phyloP scores from a whole-genome alignment of 192 early-diverging fungal genomes.

The Linnemannia schmuckeri region DNA sequence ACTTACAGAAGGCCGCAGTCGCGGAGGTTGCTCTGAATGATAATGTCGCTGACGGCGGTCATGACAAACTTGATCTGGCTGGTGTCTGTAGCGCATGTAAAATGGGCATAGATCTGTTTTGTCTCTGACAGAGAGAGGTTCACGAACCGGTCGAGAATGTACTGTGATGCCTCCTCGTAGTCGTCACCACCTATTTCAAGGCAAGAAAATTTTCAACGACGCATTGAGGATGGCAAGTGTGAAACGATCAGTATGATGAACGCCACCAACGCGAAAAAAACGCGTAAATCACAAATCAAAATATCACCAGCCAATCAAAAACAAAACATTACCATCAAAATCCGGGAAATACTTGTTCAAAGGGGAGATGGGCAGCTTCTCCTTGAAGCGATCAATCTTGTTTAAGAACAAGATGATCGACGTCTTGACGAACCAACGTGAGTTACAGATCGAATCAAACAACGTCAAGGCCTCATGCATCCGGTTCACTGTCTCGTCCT shows the following conservation, averaged over 20 bases:
- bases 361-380: slow-evolving; percentile 89
- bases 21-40: slow-evolving; percentile 85
- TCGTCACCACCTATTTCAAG: slow-evolving; percentile 60
- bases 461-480: slow-evolving; percentile 97
- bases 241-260: not conserved
- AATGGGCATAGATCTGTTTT: slow-evolving; percentile 88
- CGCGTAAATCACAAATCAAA: not conserved
- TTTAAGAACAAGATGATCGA: slow-evolving; percentile 99
- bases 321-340: slow-evolving; percentile 63
- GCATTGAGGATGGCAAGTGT: too few relatives aligned
- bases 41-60: slow-evolving; percentile 88
- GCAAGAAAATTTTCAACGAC: not conserved
- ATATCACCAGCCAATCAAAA: not conserved
- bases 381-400: slow-evolving; percentile 96
- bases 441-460: slow-evolving; percentile 98
- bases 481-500: slow-evolving; percentile 97
- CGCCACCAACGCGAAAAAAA: not conserved
- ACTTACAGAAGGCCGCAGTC: slow-evolving; percentile 78
- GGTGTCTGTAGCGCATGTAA: slow-evolving; percentile 89
- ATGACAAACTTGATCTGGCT: slow-evolving; percentile 88
- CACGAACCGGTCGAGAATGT: slow-evolving; percentile 83
- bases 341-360: slow-evolving; percentile 92
- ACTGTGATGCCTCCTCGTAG: slow-evolving; percentile 81
- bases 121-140: slow-evolving; percentile 79
- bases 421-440: slow-evolving; percentile 95